phyloP scores from a whole-genome alignment of 208 protist species.

The Zelonia costaricensis region DNA sequence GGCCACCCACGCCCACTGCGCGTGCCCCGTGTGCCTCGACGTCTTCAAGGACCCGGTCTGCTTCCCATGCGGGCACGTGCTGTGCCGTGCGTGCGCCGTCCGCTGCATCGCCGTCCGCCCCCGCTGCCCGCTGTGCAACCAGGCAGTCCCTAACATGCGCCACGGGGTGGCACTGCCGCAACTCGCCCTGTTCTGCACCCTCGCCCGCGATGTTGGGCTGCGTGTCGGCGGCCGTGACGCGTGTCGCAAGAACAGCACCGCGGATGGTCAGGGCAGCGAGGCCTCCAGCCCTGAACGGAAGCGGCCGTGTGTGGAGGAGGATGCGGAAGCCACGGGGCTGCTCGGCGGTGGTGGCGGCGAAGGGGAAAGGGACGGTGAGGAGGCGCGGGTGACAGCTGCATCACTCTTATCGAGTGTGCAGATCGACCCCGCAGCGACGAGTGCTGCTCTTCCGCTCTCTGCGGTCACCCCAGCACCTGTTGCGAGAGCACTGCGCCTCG shows the following conservation, averaged over 20 bases:
- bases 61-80: constrained; percentile 73
- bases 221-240: constrained; percentile 3
- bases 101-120: constrained; percentile 51
- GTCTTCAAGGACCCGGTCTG: constrained; percentile 54
- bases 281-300: no score
- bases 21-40: constrained; percentile 65
- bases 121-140: constrained; percentile 80
- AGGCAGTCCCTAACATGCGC: constrained; percentile 27
- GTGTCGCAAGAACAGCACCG: no score
- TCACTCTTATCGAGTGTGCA: no score
- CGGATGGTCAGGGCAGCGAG: no score
- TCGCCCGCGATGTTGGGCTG: constrained; percentile 41
- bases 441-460: no score
- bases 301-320: no score
- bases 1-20: constrained; percentile 39
- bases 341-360: no score
- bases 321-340: no score
- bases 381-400: no score
- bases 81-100: constrained; percentile 54
- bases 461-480: no score
- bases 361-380: no score
- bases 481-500: neutral
- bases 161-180: constrained; percentile 42
- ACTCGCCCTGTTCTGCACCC: constrained; percentile 39
- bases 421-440: no score